Base-by-base conservation (phyloP, 2,329 filamentous ascomycete species). In the Microsporum ferrugineum region DNA sequence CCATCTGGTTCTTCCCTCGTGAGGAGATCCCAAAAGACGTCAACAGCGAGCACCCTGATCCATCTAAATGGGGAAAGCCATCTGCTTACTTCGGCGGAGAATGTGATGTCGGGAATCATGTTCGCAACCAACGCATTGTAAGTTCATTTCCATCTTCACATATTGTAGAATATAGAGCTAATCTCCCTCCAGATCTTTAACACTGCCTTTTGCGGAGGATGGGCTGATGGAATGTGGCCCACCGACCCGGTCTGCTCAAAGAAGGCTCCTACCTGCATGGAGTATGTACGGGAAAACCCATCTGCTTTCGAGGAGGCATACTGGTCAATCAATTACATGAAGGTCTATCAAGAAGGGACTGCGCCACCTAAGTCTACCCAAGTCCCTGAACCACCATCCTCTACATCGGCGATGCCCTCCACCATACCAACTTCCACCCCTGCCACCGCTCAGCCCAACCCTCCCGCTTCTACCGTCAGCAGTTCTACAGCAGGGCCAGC, bases 1-100 rank as follows among this genome's bases (percentile, higher is more conserved):
- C 81, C 45, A 80, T 95, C 65, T 96, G 85, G 83, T 92, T 89
- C 80, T 96, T 95, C 75, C 79, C 85, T 0, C 86, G 88, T n/a
- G 73, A 72, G 64, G 71, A 71, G 12, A 82, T 91, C 62, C 89
- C 88, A 0, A 67, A 72, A 2, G 85, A 91, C 71, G 83, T 89
- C 63, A 69, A 74, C 2, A 72, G 77, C 17, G 82, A 80, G 27
- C 77, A 68, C 3, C 89, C 90, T 0, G 76, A 89, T 65, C 87
- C 89, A 0, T 71, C 75, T 1, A 73, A 68, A n/a, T 95, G 91
- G 86, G 86, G 84, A 10, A 31, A 55, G 29, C 91, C 0, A 71
- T 81, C 27, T 1, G 88, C 88, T 7, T 78, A 78, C 38, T 96
- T 95, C 74, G 74, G 78, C 2, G 82, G 78, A 31, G 23, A 27